Evolutionary conservation across 768 basidiomycete species (phyloP).

Genomic region (Rhodotorula babjevae): DNA sequence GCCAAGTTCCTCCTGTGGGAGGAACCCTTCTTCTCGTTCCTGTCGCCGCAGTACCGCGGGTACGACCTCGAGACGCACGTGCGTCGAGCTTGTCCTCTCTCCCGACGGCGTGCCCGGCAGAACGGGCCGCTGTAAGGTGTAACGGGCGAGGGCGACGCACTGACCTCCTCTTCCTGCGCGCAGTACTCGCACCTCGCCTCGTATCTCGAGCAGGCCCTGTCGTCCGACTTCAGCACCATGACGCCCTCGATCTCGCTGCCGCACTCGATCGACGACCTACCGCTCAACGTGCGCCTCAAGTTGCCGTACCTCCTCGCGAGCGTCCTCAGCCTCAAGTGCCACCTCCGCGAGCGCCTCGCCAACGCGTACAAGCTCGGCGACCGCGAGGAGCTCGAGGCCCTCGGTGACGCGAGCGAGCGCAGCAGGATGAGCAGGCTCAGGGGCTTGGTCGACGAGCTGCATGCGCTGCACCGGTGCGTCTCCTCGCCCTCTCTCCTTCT

Average conservation of each 20-base stretch:
- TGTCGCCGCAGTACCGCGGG: slow-evolving; percentile 39
- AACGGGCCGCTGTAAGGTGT: too few relatives aligned
- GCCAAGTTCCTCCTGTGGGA: slow-evolving; percentile 41
- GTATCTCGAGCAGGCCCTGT: slow-evolving; percentile 38
- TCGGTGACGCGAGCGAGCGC: slow-evolving; percentile 9
- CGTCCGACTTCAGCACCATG: slow-evolving; percentile 28
- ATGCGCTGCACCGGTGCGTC: slow-evolving; percentile 28
- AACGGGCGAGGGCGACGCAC: too few relatives aligned
- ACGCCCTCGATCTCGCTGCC: slow-evolving; percentile 21
- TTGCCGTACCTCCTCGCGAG: slow-evolving; percentile 38
- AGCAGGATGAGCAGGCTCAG: slow-evolving; percentile 34
- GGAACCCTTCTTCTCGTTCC: slow-evolving; percentile 41
- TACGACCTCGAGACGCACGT: slow-evolving; percentile 40
- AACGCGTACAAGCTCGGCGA: slow-evolving; percentile 31
- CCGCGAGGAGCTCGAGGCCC: slow-evolving; percentile 28
- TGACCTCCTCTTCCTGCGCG: too few relatives aligned
- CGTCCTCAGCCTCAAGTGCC: slow-evolving; percentile 38
- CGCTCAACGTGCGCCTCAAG: slow-evolving; percentile 31
- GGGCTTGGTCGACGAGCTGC: slow-evolving; percentile 26
- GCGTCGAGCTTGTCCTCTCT: too few relatives aligned
- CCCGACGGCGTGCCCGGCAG: too few relatives aligned
- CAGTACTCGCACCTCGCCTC: slow-evolving; percentile 26
- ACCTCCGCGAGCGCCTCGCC: slow-evolving; percentile 35
- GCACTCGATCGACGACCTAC: slow-evolving; percentile 34
- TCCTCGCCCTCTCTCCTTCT: too few relatives aligned